Conservation (phyloP, 805 yeast species). For the Ogataea kodamae region DNA sequence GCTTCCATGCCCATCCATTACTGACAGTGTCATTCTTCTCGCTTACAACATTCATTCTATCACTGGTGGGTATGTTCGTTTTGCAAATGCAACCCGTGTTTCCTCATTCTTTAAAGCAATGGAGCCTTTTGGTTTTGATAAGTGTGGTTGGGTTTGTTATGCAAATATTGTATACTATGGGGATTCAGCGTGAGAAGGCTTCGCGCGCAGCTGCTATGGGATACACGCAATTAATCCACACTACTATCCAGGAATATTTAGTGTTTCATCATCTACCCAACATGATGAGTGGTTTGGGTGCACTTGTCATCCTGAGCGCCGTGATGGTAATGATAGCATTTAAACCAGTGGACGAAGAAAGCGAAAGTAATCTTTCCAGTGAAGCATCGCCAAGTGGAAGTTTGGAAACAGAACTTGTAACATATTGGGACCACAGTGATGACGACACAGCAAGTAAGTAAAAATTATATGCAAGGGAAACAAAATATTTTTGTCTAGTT, state of each 20-base stretch:
- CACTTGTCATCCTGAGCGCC: conserved; percentile 59
- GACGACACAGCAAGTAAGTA: conserved; percentile 4
- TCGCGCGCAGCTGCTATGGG: conserved; percentile 71
- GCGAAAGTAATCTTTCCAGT: no score
- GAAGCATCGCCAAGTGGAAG: no score
- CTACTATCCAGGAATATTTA: conserved; percentile 67
- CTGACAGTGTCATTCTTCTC: conserved; percentile 78
- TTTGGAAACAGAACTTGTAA: conserved; percentile 6
- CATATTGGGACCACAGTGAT: conserved; percentile 1
- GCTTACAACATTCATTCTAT: conserved; percentile 50
- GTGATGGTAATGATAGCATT: conserved; percentile 58
- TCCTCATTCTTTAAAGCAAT: conserved; percentile 62
- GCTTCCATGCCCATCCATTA: conserved; percentile 75
- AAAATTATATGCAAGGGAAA: conserved; percentile 2
- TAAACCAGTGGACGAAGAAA: conserved; percentile 35
- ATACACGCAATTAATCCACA: conserved; percentile 76
- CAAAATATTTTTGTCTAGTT: neutral
- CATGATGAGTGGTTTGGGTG: conserved; percentile 64
- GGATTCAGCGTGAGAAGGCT: conserved; percentile 78
- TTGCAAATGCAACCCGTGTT: conserved; percentile 51
- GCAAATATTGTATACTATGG: conserved; percentile 78
- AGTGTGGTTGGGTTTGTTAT: conserved; percentile 79
- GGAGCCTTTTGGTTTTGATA: conserved; percentile 57
- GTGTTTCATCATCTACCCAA: conserved; percentile 76
- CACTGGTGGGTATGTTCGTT: conserved; percentile 48